Evolutionary conservation across 2,329 filamentous ascomycete species (phyloP).

Genomic region (Periconia sp.): DNA sequence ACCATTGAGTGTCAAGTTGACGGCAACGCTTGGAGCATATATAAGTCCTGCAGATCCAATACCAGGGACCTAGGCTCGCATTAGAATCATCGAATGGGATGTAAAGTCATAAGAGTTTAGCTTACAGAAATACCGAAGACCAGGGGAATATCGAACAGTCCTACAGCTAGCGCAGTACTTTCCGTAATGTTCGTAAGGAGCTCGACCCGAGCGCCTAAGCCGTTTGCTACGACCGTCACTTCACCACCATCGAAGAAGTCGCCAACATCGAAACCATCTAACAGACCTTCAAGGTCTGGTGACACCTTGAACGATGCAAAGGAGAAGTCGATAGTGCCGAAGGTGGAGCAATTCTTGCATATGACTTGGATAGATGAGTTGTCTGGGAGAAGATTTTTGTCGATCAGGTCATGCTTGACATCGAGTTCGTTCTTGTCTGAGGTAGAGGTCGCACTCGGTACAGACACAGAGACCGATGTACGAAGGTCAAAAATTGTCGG

Average conservation of each 20-base stretch:
- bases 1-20: background rate
- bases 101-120: background rate
- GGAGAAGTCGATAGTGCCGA: conserved; percentile 7
- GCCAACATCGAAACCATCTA: background rate
- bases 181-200: background rate
- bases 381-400: background rate
- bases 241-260: conserved; percentile 2
- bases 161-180: too few species aligned
- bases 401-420: conserved; percentile 1
- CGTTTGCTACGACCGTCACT: background rate
- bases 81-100: background rate
- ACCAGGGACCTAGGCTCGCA: background rate
- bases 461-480: background rate
- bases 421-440: background rate
- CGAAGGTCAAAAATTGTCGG: background rate
- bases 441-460: conserved; percentile 2
- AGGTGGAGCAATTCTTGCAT: conserved; percentile 10
- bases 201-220: background rate
- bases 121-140: background rate
- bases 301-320: conserved; percentile 2
- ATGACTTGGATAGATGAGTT: background rate
- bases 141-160: background rate
- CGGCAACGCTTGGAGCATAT: background rate
- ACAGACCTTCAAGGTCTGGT: background rate
- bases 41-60: background rate